Percentiles rank a stretch among this genome's conserved stretches.
Conservation (phyloP, 1,139 yeast genomes). For the Nakaseomyces delphensis region DNA sequence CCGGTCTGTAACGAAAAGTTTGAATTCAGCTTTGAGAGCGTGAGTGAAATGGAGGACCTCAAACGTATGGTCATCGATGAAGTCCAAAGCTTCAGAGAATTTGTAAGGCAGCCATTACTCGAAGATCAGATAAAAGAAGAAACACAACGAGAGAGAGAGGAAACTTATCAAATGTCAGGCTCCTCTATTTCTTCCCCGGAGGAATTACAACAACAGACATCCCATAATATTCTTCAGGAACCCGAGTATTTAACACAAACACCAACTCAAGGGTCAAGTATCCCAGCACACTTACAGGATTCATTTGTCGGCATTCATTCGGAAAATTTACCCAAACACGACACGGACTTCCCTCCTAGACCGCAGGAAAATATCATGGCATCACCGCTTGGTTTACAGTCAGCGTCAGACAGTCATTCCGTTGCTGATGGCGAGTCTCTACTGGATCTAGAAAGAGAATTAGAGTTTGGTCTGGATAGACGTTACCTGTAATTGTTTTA, state of each 20-base stretch:
- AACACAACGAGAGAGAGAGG: constrained; percentile 22
- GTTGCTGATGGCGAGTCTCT: constrained; percentile 29
- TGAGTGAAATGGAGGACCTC: constrained; percentile 73
- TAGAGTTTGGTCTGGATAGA: constrained; percentile 53
- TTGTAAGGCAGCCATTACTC: constrained; percentile 62
- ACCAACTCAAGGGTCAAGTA: constrained; percentile 23
- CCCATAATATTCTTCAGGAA: constrained; percentile 1
- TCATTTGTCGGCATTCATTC: constrained; percentile 33
- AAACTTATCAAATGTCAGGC: constrained; percentile 21
- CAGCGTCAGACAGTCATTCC: constrained; percentile 10
- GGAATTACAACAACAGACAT: constrained; percentile 11
- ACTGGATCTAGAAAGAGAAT: constrained; percentile 46
- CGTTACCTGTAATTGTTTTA: constrained; percentile 22
- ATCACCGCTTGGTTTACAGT: constrained; percentile 18
- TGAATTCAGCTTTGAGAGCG: constrained; percentile 83
- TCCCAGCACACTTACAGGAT: constrained; percentile 22
- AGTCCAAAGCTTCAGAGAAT: constrained; percentile 68
- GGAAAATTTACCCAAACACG: constrained; percentile 35
- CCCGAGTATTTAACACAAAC: constrained; percentile 9
- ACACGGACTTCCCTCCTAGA: constrained; percentile 36
- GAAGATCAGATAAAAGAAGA: constrained; percentile 42
- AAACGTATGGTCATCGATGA: constrained; percentile 72
- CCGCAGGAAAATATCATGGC: constrained; percentile 34
- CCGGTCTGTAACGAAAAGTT: constrained; percentile 77
- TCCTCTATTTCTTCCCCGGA: constrained; percentile 16